A percentile compares a stretch with the other conserved stretches of the same genome.
Evolutionary conservation across 768 basidiomycete species (phyloP).

Genomic region (Xerocomellus chrysenteron): DNA sequence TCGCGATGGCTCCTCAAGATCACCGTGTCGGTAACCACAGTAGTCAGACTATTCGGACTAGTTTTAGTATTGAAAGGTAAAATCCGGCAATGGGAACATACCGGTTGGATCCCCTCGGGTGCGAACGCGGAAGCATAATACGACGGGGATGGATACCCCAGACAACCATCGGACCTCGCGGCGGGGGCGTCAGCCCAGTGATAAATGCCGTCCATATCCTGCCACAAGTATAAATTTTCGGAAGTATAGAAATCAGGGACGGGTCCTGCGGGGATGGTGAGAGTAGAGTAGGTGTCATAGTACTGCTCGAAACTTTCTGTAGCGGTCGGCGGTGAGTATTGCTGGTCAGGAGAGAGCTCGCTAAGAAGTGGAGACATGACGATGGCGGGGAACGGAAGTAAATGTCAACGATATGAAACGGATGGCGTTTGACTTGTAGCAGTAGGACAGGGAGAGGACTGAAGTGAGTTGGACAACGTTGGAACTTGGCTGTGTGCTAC

Average conservation of each 20-base stretch:
- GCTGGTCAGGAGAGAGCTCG: conserved; percentile 21
- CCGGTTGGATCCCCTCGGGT: conserved; percentile 16
- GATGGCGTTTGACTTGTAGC: neutral
- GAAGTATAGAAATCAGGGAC: conserved; percentile 25
- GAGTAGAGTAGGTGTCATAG: conserved; percentile 22
- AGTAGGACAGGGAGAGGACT: conserved; percentile 1
- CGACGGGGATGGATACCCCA: conserved; percentile 17
- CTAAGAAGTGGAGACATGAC: conserved; percentile 27
- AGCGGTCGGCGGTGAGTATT: conserved; percentile 4
- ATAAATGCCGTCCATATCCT: conserved; percentile 29
- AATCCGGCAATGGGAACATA: conserved; percentile 11
- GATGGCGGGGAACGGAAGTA: conserved; percentile 12
- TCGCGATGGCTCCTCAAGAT: conserved; percentile 14
- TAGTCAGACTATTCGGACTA: conserved; percentile 14
- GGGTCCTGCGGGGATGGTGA: conserved; percentile 13
- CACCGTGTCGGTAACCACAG: conserved; percentile 15
- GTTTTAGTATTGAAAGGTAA: conserved; percentile 5
- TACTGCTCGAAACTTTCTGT: conserved; percentile 21
- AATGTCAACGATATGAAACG: conserved; percentile 28
- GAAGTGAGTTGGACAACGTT: conserved; percentile 12
- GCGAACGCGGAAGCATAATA: conserved; percentile 14
- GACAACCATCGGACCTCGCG: conserved; percentile 25
- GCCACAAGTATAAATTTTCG: conserved; percentile 30
- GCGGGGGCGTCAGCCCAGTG: conserved; percentile 27
- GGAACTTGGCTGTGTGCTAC: conserved; percentile 12